Conservation (phyloP, 2,329 filamentous ascomycete species). For the Cladosporium oxysporum region DNA sequence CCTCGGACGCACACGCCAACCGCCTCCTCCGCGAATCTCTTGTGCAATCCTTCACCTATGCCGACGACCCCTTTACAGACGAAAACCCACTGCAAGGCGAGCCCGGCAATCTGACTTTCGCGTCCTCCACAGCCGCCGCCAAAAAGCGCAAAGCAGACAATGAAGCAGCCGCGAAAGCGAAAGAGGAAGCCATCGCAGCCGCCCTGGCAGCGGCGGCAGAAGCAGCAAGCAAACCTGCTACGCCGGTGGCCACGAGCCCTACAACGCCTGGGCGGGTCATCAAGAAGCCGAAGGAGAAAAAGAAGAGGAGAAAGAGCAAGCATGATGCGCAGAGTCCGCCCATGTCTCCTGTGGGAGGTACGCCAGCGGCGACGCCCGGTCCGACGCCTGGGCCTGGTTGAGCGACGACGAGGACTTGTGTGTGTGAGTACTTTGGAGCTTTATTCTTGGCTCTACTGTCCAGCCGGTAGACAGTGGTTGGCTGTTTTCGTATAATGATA, state of each 20-base stretch:
- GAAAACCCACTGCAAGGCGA: conserved; percentile 64
- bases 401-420: not conserved
- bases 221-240: conserved; percentile 12
- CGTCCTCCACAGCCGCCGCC: conserved; percentile 45
- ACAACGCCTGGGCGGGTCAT: conserved; percentile 22
- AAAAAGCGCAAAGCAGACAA: conserved; percentile 44
- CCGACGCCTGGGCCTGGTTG: not conserved
- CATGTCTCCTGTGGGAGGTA: conserved; percentile 12
- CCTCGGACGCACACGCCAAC: conserved; percentile 25
- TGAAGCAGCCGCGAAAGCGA: conserved; percentile 35
- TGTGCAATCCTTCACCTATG: conserved; percentile 47
- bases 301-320: conserved; percentile 27
- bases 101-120: conserved; percentile 62
- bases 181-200: conserved; percentile 33
- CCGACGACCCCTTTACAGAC: conserved; percentile 61
- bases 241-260: conserved; percentile 23
- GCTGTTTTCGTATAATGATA: conserved; percentile 5
- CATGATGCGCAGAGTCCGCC: conserved; percentile 20
- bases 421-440: not conserved
- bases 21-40: conserved; percentile 44
- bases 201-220: conserved; percentile 30
- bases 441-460: not conserved
- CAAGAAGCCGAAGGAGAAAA: conserved; percentile 23
- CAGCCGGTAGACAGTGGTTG: not conserved
- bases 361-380: conserved; percentile 8